Percentiles rank a stretch among this genome's conserved stretches.
phyloP scores from a whole-genome alignment of 2,329 filamentous ascomycete species.

The Lachnellula occidentalis region DNA sequence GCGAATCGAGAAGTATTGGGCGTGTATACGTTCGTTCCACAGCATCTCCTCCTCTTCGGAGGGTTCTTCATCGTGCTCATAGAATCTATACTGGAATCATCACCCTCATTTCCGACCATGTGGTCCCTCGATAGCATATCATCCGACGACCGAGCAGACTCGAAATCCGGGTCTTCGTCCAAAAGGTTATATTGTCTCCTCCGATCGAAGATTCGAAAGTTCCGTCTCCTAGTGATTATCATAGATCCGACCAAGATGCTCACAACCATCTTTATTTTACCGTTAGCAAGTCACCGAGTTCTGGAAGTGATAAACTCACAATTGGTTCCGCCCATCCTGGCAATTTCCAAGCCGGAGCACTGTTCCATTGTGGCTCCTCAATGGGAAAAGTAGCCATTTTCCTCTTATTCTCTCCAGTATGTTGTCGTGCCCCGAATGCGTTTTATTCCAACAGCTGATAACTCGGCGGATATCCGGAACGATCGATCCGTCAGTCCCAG shows the following conservation, averaged over 20 bases:
- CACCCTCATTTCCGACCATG: conserved; percentile 19
- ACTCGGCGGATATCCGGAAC: too few species aligned
- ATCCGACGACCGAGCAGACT: conserved; percentile 27
- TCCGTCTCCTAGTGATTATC: conserved; percentile 26
- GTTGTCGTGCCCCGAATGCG: neutral
- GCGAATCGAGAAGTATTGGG: conserved; percentile 59
- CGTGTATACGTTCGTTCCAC: conserved; percentile 44
- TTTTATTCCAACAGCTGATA: too few species aligned
- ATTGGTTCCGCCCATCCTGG: conserved; percentile 32
- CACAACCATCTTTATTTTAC: conserved; percentile 27
- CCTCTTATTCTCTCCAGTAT: neutral
- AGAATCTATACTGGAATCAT: conserved; percentile 17
- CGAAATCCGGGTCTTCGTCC: conserved; percentile 20
- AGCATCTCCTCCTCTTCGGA: conserved; percentile 46
- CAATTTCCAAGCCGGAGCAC: conserved; percentile 28
- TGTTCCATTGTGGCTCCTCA: conserved; percentile 30
- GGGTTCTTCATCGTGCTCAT: conserved; percentile 30
- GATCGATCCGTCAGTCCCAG: too few species aligned
- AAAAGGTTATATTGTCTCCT: conserved; percentile 18
- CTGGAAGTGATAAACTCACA: conserved; percentile 13
- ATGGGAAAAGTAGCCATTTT: conserved; percentile 18
- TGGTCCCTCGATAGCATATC: conserved; percentile 25
- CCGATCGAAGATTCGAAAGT: conserved; percentile 23
- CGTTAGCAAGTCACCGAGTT: conserved; percentile 10
- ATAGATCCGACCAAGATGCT: conserved; percentile 30